A percentile compares a stretch with the other conserved stretches of the same genome.
Evolutionary conservation across 257 asterid species (phyloP).

Genomic region (Schizonepeta tenuifolia): DNA sequence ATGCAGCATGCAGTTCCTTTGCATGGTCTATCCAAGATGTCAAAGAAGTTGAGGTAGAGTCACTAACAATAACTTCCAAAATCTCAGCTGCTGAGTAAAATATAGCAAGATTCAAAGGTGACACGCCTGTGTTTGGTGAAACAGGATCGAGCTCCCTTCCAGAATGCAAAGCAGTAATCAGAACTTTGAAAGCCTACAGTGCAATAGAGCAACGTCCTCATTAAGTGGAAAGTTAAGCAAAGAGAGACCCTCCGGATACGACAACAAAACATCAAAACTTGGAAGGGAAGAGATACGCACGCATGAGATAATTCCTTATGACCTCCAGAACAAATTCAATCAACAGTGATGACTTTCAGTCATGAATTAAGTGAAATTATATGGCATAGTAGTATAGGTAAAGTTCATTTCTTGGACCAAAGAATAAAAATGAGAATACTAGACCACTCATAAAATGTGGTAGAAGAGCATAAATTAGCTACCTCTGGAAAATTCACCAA

Average conservation of each 20-base stretch:
- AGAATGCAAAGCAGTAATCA: constrained; percentile 75
- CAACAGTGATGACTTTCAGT: constrained; percentile 13
- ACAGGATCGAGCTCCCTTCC: constrained; percentile 80
- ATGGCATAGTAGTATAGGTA: background rate
- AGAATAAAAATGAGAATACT: constrained; percentile 10
- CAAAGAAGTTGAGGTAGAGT: constrained; percentile 86
- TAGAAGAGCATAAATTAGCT: constrained; percentile 25
- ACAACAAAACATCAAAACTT: constrained; percentile 1
- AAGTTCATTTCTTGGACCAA: constrained; percentile 25
- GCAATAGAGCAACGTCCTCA: constrained; percentile 28
- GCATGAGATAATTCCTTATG: constrained; percentile 22
- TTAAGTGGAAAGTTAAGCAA: constrained; percentile 3
- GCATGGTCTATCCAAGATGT: constrained; percentile 46
- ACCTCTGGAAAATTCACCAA: constrained; percentile 96
- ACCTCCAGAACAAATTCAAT: constrained; percentile 25
- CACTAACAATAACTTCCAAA: constrained; percentile 83
- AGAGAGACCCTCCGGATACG: background rate
- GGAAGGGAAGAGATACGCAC: constrained; percentile 21
- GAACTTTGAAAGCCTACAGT: constrained; percentile 75
- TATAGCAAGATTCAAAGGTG: constrained; percentile 79
- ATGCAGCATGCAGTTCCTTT: constrained; percentile 39
- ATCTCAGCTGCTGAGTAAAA: constrained; percentile 91
- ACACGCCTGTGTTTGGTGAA: constrained; percentile 57
- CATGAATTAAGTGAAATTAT: constrained; percentile 8
- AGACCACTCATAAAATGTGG: constrained; percentile 27